phyloP scores from a whole-genome alignment of 805 yeast species.

The Ogataea populi-albae region DNA sequence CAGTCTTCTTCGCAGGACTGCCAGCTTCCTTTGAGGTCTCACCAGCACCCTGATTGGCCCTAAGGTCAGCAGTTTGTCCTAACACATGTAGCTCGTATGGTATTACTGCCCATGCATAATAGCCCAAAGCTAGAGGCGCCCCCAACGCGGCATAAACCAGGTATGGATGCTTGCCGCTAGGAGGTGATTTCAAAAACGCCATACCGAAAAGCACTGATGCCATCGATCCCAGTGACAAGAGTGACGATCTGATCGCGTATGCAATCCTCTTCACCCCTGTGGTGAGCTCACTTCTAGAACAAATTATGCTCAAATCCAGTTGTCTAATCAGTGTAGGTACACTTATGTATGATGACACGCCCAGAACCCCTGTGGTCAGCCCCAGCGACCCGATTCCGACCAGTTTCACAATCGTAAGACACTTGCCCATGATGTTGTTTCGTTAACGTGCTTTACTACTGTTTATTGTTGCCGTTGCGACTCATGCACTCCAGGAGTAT shows the following conservation, averaged over 20 bases:
- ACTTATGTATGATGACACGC: constrained; percentile 22
- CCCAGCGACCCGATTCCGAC: constrained; percentile 69
- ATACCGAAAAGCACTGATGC: constrained; percentile 50
- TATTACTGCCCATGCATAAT: constrained; percentile 26
- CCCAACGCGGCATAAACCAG: constrained; percentile 61
- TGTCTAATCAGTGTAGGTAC: constrained; percentile 21
- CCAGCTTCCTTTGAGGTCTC: constrained; percentile 1
- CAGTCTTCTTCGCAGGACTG: constrained; percentile 18
- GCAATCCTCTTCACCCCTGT: constrained; percentile 14
- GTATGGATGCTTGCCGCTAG: constrained; percentile 65
- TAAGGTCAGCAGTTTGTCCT: background rate
- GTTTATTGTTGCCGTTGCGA: too few relatives aligned
- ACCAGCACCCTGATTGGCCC: constrained; percentile 13
- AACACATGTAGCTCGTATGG: constrained; percentile 29
- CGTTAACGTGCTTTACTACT: too few relatives aligned
- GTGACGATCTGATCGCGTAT: constrained; percentile 24
- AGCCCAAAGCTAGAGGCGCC: constrained; percentile 42
- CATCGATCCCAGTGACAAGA: constrained; percentile 41
- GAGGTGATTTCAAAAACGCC: constrained; percentile 58
- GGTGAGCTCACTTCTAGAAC: constrained; percentile 14
- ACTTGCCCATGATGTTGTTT: constrained; percentile 60
- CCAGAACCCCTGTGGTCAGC: constrained; percentile 51
- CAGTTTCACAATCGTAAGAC: constrained; percentile 56
- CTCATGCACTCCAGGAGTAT: too few relatives aligned
- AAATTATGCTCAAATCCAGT: constrained; percentile 10